phyloP scores from a whole-genome alignment of 768 basidiomycete genomes.

The Leccinum obscurum region DNA sequence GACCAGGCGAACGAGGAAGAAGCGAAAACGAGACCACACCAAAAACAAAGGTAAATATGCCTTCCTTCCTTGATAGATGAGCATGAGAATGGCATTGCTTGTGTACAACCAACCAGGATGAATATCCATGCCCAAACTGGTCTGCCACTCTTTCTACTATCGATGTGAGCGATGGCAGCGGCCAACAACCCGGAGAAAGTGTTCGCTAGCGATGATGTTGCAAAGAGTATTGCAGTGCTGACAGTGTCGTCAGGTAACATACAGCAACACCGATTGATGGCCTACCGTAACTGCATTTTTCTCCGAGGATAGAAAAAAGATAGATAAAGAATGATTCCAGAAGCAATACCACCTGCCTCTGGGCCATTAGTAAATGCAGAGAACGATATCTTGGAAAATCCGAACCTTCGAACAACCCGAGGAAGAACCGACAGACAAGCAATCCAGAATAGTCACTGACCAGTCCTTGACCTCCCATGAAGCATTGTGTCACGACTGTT shows the following conservation, averaged over 20 bases:
- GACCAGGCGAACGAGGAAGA: constrained; percentile 44
- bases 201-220: constrained; percentile 52
- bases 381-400: not conserved
- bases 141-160: constrained; percentile 45
- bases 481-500: not conserved
- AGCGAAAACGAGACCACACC: constrained; percentile 52
- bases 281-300: constrained; percentile 22
- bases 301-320: constrained; percentile 47
- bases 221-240: constrained; percentile 42
- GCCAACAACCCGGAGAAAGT: constrained; percentile 68
- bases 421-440: constrained; percentile 46
- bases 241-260: not conserved
- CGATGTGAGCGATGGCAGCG: constrained; percentile 56
- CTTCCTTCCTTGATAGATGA: constrained; percentile 40
- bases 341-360: constrained; percentile 62
- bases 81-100: not conserved
- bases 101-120: constrained; percentile 39
- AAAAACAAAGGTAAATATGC: constrained; percentile 60
- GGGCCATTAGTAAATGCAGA: constrained; percentile 3
- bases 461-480: constrained; percentile 34
- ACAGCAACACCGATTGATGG: not conserved
- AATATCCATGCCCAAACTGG: constrained; percentile 67
- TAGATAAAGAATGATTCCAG: constrained; percentile 56
- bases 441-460: constrained; percentile 54
- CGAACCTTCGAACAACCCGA: constrained; percentile 61